Conservation (phyloP, 441 rosid species). For the Gossypium lobatum region DNA sequence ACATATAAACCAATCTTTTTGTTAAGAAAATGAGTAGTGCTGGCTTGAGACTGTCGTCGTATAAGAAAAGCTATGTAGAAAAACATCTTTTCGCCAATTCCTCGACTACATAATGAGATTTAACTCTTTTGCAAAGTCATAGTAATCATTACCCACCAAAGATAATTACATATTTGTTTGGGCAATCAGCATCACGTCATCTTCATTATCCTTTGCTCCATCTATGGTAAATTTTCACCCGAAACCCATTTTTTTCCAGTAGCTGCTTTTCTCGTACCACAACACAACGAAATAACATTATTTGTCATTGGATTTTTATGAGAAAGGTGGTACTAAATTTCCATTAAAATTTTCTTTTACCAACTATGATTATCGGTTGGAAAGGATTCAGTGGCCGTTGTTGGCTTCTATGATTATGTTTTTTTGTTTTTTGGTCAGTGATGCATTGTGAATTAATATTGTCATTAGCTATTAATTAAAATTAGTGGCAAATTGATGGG, state of each 20-base stretch:
- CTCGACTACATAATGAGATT: not conserved
- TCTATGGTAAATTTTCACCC: no score
- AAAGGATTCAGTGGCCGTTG: not conserved
- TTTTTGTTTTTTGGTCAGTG: not conserved
- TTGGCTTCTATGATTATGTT: not conserved
- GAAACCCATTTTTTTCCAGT: no score
- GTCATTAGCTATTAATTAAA: not conserved
- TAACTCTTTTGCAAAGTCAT: conserved; percentile 11
- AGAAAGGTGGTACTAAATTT: not conserved
- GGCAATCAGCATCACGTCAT: conserved; percentile 23
- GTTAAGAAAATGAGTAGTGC: not conserved
- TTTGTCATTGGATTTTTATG: not conserved
- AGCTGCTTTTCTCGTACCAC: not conserved
- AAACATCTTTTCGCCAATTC: not conserved
- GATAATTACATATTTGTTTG: conserved; percentile 15
- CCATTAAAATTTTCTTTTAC: not conserved
- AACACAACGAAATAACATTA: not conserved
- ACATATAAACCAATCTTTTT: not conserved
- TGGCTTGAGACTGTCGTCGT: not conserved
- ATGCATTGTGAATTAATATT: not conserved
- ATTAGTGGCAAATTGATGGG: not conserved
- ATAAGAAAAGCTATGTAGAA: not conserved
- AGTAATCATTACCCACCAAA: conserved; percentile 12
- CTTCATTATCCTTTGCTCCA: not conserved
- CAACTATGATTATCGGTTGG: not conserved